phyloP scores from a whole-genome alignment of 345 rosid genomes.

The Abelmoschus esculentus region DNA sequence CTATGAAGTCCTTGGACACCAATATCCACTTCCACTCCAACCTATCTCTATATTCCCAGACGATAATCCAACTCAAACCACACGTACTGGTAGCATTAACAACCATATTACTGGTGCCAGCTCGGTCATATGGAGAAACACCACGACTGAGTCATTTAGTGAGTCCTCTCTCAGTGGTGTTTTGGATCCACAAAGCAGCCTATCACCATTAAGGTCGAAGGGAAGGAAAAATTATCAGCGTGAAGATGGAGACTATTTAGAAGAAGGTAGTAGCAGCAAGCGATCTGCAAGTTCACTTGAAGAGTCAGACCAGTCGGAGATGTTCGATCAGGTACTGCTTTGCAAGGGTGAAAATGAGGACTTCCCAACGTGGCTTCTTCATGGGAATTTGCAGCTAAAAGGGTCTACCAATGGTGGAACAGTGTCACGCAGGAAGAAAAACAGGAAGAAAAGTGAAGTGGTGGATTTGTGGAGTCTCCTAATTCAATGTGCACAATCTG shows the following conservation, averaged over 20 bases:
- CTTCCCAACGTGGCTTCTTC: background rate
- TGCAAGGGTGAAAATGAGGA: conserved; percentile 17
- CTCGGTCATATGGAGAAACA: conserved; percentile 7
- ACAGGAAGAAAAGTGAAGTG: background rate
- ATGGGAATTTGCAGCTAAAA: background rate
- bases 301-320: conserved; percentile 34
- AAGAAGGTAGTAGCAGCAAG: conserved; percentile 43
- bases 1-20: conserved; percentile 47
- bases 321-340: conserved; percentile 40
- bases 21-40: conserved; percentile 24
- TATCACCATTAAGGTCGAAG: background rate
- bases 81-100: conserved; percentile 9
- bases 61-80: conserved; percentile 3
- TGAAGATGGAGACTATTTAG: conserved; percentile 24
- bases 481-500: conserved; percentile 27
- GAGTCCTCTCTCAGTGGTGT: background rate
- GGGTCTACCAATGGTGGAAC: conserved; percentile 1
- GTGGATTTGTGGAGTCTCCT: conserved; percentile 30
- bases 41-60: conserved; percentile 8
- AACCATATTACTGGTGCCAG: too few species aligned
- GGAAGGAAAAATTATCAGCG: conserved; percentile 31
- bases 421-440: conserved; percentile 1
- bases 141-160: background rate
- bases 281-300: conserved; percentile 33
- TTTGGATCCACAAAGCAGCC: too few species aligned